phyloP scores from a whole-genome alignment of 805 yeast species.

The Middelhovenomyces tepae region DNA sequence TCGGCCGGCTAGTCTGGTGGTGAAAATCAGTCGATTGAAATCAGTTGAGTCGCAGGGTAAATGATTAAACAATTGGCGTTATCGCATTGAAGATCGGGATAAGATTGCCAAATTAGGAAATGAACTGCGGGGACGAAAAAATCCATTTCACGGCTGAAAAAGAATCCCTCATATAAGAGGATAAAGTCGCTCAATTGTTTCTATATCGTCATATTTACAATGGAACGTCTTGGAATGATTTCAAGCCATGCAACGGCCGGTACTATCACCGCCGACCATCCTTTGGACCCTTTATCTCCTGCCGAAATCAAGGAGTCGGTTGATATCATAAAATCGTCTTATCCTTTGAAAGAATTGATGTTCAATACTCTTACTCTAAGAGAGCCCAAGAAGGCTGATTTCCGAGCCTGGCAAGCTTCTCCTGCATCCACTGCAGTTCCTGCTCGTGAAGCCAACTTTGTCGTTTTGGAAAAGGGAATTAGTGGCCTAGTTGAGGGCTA shows the following conservation, averaged over 20 bases:
- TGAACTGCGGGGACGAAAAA: no score
- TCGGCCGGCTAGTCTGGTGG: no score
- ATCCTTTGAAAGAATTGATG: constrained; percentile 35
- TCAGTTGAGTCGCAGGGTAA: no score
- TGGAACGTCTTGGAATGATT: constrained; percentile 3
- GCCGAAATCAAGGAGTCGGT: constrained; percentile 54
- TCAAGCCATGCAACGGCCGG: constrained; percentile 5
- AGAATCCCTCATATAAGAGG: no score
- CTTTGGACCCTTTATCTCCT: constrained; percentile 62
- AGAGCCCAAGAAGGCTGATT: constrained; percentile 61
- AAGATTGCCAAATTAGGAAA: no score
- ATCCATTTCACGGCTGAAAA: no score
- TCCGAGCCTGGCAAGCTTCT: constrained; percentile 52
- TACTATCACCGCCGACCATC: constrained; percentile 41
- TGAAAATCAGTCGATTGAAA: no score
- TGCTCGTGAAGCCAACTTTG: constrained; percentile 59
- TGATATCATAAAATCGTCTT: constrained; percentile 39
- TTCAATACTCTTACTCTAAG: constrained; percentile 64
- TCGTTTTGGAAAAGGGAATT: constrained; percentile 48
- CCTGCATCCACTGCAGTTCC: constrained; percentile 49
- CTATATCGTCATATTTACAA: no score
- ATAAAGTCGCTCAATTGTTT: no score
- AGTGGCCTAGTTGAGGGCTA: constrained; percentile 65
- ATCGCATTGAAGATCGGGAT: no score
- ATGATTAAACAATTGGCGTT: no score